Base-by-base conservation (phyloP, 2,329 filamentous ascomycete species). In the Epichloe aotearoae region DNA sequence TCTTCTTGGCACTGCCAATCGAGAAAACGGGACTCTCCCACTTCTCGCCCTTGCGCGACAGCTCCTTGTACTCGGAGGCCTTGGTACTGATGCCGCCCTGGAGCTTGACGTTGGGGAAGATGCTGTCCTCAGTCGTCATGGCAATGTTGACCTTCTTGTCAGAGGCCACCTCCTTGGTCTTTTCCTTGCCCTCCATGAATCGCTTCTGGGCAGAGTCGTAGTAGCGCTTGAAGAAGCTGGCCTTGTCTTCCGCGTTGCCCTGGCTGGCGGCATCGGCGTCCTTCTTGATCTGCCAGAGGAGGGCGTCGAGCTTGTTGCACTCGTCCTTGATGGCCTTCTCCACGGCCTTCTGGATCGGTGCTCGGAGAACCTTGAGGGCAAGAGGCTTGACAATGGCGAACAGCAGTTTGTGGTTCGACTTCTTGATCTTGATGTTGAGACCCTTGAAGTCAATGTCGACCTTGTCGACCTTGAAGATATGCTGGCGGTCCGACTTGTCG, bases 21-120 rank as follows among this genome's bases (percentile, higher is more conserved):
- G 81, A 84, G 73, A 98, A 98, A 61, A 98, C 82, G 10, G 91
- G 88, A 54, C 86, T 94, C 74, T 95, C 85, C 93, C 93, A 98
- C 67, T 82, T 84, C 51, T 95, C 86, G 49, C 93, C 93, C 79
- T 93, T 88, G 58, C 74, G 75, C 8, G 91, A 88, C 52, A 95
- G 76, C 20, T 96, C 82, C 71, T 82, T 88, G 77, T 94, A 97
- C 68, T 95, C 88, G 23, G 88, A 94, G 10, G 91, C 90, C 79
- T 95, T 96, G 72, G 81, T 83, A 59, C 86, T 93, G 65, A 96
- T 91, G 50, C 89, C 90, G 23, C 68, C 68, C 26, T 90, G 89
- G 5, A 98, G 76, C 52, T 83, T 77, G 63, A 98, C 83, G 64
- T 91, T 74, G 62, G 88, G 85, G 83, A 98, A 95, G 57, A 80